Base-by-base conservation (phyloP, 192 early-diverging fungal genomes). In the Dimargaris xerosporica region DNA sequence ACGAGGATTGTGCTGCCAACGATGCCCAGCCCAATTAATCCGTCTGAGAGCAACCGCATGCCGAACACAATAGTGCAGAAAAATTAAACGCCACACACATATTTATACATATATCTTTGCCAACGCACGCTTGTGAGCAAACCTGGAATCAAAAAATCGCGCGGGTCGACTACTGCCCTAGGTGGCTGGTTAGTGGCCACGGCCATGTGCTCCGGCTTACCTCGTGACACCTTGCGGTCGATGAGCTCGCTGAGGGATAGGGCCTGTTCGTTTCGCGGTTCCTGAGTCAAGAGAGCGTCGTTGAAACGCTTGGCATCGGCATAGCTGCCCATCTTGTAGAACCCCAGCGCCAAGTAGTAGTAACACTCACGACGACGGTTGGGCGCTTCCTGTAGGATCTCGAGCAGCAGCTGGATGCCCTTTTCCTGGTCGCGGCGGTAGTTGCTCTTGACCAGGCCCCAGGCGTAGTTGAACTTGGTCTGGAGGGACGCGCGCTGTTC, bases 391-490 rank as follows among this genome's bases (percentile, higher is more conserved):
- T 79, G 73, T 70, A 92, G 91, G 48, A 98, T 94, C 61, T 96
- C 93, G 86, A 77, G 68, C 68, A 68, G 66, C 21, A 95, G 74
- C n/a, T 72, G 60, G 41, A 98, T 80, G 19, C 91, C 94, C 26
- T 78, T 66, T 48, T 85, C 77, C 62, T 91, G 86, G 55, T 93
- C 83, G 10, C 71, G 71, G 63, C 77, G 79, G 41, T 67, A 70
- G 62, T 68, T 77, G 66, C 82, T 84, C 71, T 82, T 84, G 67
- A 91, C 82, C 43, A 94, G 80, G 0, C 87, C 91, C 91, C 93
- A 98, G 0, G 95, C 91, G 67, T 89, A 93, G 78, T 98, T 94
- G 78, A 98, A 98, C 70, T 93, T 93, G 55, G 89, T 92, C 74
- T 98, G 95, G 26, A 84, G 75, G 69, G 85, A 77, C 28, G 78